Evolutionary conservation across 2,329 filamentous ascomycete genomes (phyloP), one percentile per base, ranked within the genome.

Genomic region (Neobulgaria alba): DNA sequence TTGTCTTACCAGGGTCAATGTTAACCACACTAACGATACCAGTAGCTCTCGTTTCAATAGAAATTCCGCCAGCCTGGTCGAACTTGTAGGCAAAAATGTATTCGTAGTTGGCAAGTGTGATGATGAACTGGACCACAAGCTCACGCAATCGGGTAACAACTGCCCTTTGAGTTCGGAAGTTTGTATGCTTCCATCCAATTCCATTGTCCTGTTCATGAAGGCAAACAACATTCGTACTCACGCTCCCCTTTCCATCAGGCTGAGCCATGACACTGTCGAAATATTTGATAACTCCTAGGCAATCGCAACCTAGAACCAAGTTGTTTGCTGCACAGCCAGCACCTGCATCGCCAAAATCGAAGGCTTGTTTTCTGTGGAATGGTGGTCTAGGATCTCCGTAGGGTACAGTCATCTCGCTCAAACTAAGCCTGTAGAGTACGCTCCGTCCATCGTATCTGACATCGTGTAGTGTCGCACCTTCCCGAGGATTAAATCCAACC

Each of bases 31-130:
- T 61, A 50, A 85, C 68, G 40, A 85, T 79, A 1, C 81, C 80
- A 0, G 79, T 84, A 0, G 79, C 79, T 1, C 78, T 69, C 0
- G 71, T 72, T 56, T 84, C 79, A 42, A 79, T 63, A 0, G 67
- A 68, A 49, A 83, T 68, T 9, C 72, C 75, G 7, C 74, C 80
- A 0, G 74, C 68, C 33, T 77, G 77, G 53, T 81, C 73, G 45
- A 85, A 75, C 46, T 76, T 72, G 59, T 71, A 82, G 2, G 72
- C 70, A 43, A 83, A 74, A 30, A 82, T 70, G 54, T 84, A 84
- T 54, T 84, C 79, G 63, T 85, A 84, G 61, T 85, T 84, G 15
- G 75, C 75, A 2, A 83, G 68, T 0, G 79, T 84, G 48, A 79
- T 75, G 58, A 83, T 78, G 54, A 74, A 79, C 50, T 84, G 79